phyloP scores from a whole-genome alignment of 495 filamentous ascomycete genomes.

The Neurospora africana region DNA sequence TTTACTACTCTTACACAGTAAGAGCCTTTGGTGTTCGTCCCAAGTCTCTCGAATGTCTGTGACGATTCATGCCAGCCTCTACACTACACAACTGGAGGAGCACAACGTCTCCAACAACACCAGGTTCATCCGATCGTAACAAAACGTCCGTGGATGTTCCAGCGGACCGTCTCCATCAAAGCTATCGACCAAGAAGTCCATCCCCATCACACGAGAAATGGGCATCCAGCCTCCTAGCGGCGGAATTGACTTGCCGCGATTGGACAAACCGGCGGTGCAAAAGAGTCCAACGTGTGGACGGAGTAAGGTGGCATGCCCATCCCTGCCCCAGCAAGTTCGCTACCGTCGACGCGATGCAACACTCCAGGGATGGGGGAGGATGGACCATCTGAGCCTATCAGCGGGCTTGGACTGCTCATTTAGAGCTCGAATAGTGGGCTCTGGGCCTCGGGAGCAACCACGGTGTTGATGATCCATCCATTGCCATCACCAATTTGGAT shows the following conservation, averaged over 20 bases:
- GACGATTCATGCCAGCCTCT: background rate
- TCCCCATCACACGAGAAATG: background rate
- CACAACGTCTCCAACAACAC: background rate
- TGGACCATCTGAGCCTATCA: background rate
- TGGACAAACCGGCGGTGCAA: background rate
- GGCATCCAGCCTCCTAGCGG: background rate
- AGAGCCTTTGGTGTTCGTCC: background rate
- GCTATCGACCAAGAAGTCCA: background rate
- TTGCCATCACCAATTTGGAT: background rate
- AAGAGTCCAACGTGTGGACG: background rate
- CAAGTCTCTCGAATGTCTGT: background rate
- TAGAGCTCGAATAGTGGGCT: background rate
- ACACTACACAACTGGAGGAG: background rate
- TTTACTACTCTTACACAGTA: background rate
- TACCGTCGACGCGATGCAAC: background rate
- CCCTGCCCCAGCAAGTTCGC: background rate
- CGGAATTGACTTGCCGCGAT: background rate
- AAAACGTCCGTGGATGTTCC: background rate
- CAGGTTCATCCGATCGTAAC: background rate
- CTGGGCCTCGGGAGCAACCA: conserved; percentile 13
- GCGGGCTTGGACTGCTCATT: background rate
- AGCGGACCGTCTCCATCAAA: background rate
- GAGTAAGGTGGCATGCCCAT: background rate
- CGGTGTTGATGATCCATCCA: conserved; percentile 1
- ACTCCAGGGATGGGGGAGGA: background rate